Percentiles rank a stretch among this genome's conserved stretches.
Conservation (phyloP, 108 stramenopile species). For the Pseudonitzschia delicatissima region DNA sequence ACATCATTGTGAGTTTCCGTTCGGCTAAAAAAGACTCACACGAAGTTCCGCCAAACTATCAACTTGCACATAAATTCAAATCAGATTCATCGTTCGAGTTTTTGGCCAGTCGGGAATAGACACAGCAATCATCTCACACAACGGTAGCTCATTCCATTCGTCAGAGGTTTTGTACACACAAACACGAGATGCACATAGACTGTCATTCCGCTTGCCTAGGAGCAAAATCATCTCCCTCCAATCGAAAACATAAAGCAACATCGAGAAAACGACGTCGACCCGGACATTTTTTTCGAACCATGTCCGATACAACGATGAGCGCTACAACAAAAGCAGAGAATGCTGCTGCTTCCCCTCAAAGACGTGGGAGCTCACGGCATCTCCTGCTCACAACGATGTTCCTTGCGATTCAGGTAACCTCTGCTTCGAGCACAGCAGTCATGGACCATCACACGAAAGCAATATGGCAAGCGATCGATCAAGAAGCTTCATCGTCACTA, state of each 20-base stretch:
- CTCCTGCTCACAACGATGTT: not conserved
- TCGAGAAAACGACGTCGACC: not conserved
- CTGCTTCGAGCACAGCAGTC: not conserved
- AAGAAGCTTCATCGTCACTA: not conserved
- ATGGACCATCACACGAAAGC: not conserved
- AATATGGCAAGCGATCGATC: not conserved
- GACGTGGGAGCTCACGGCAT: not conserved
- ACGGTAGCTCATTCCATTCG: too few species aligned
- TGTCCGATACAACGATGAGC: not conserved
- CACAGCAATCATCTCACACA: too few species aligned
- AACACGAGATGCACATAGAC: too few species aligned
- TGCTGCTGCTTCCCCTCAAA: not conserved
- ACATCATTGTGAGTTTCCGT: too few species aligned
- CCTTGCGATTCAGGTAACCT: not conserved
- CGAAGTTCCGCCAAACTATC: too few species aligned
- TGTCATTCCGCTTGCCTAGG: too few species aligned
- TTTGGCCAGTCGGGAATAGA: too few species aligned
- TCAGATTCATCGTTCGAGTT: too few species aligned
- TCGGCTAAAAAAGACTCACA: too few species aligned
- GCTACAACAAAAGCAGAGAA: not conserved
- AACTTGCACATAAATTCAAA: too few species aligned
- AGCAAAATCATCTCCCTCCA: too few species aligned
- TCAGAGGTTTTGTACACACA: too few species aligned
- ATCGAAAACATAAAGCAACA: not conserved
- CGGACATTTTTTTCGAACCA: not conserved